A percentile compares a stretch with the other conserved stretches of the same genome.
These are phyloP conservation scores for Xylaria telfairii DNA, from an alignment of 495 filamentous ascomycete species.

Conservation along the genomic window DNA sequence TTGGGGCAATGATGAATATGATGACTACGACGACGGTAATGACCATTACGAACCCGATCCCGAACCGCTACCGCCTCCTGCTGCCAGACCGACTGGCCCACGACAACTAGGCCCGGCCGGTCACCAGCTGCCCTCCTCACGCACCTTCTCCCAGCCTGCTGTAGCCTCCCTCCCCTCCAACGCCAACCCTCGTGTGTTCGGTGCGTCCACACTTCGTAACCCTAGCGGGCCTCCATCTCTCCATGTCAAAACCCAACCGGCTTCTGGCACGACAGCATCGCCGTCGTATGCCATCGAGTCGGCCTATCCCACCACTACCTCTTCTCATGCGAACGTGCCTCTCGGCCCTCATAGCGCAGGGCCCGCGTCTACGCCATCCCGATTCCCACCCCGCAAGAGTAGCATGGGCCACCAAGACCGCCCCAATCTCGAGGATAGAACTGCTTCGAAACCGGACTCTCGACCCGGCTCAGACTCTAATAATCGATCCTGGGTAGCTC, in stretches of 20 bases:
- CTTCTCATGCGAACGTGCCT: constrained; percentile 25
- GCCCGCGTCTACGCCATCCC: constrained; percentile 34
- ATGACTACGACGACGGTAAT: constrained; percentile 73
- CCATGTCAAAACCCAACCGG: constrained; percentile 32
- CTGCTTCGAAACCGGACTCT: constrained; percentile 32
- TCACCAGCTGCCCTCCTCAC: constrained; percentile 26
- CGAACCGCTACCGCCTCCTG: constrained; percentile 41
- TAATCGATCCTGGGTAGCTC: constrained; percentile 39
- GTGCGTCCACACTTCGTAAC: constrained; percentile 24
- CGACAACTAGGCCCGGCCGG: constrained; percentile 24
- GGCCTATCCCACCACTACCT: constrained; percentile 16
- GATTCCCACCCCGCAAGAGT: constrained; percentile 65
- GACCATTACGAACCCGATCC: constrained; percentile 52
- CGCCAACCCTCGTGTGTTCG: constrained; percentile 3
- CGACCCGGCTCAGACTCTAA: constrained; percentile 34
- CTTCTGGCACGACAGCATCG: neutral
- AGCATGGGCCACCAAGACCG: constrained; percentile 59
- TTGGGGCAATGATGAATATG: constrained; percentile 87
- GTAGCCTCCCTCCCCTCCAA: constrained; percentile 16
- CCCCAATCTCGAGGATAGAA: constrained; percentile 34
- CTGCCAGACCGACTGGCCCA: constrained; percentile 9
- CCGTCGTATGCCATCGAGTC: constrained; percentile 14
- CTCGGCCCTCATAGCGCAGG: constrained; percentile 34
- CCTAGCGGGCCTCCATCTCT: constrained; percentile 29
- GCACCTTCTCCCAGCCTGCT: constrained; percentile 35